phyloP scores from a whole-genome alignment of 306 rosid species.

The Vicia faba region DNA sequence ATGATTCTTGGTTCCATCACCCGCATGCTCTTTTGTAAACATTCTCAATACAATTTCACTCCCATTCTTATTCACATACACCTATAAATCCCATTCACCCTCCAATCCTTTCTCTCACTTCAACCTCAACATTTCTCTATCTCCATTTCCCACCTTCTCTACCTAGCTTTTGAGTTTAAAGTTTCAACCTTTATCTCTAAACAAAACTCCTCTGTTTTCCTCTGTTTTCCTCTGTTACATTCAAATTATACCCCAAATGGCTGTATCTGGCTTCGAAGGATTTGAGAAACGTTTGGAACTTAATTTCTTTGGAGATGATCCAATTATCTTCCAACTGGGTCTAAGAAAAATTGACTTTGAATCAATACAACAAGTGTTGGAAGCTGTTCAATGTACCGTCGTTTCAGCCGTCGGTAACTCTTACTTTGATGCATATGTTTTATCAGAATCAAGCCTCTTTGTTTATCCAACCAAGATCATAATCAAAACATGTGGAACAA shows the following conservation, averaged over 20 bases:
- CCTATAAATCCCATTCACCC: constrained; percentile 74
- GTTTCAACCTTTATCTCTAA: neutral
- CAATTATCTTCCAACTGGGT: constrained; percentile 53
- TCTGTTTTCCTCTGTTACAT: constrained; percentile 52
- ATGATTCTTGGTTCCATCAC: constrained; percentile 96
- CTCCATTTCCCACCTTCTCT: neutral
- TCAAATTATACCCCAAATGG: constrained; percentile 49
- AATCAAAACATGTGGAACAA: constrained; percentile 96
- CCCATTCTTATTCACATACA: constrained; percentile 42
- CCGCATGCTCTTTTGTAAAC: constrained; percentile 80
- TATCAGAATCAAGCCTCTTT: constrained; percentile 96
- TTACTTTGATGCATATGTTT: constrained; percentile 80
- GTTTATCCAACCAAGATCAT: constrained; percentile 92
- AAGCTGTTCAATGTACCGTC: constrained; percentile 85
- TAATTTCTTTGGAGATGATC: constrained; percentile 86
- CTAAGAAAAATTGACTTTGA: constrained; percentile 65
- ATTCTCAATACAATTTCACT: constrained; percentile 42
- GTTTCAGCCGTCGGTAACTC: constrained; percentile 91
- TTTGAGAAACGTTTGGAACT: constrained; percentile 92
- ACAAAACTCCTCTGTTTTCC: constrained; percentile 37
- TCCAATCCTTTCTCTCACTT: constrained; percentile 63
- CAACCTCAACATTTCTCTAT: constrained; percentile 32
- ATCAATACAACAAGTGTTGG: constrained; percentile 60
- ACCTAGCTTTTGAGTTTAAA: neutral
- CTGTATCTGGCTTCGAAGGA: constrained; percentile 90